Conservation (phyloP, 495 filamentous ascomycete species). For the Neurospora intermedia region DNA sequence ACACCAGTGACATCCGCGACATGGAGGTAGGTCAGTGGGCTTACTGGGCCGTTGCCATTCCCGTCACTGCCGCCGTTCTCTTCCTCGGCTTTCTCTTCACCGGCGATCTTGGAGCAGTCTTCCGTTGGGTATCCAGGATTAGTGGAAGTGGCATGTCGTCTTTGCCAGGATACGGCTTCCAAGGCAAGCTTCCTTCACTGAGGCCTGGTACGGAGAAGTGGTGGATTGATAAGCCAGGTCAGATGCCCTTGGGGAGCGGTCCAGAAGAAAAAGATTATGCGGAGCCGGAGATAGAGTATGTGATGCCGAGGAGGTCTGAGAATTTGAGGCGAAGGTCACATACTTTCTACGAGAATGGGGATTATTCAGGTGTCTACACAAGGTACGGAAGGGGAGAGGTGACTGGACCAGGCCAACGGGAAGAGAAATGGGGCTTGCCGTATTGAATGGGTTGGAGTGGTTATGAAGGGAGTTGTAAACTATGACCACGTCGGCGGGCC, state of each 20-base stretch:
- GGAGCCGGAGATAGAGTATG: background rate
- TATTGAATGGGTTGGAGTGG: background rate
- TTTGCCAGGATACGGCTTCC: background rate
- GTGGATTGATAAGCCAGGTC: background rate
- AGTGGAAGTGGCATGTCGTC: background rate
- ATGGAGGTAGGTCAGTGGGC: conserved; percentile 35
- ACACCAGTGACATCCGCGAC: conserved; percentile 41
- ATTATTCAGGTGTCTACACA: background rate
- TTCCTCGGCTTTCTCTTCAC: conserved; percentile 26
- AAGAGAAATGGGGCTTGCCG: background rate
- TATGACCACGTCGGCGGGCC: too few species aligned
- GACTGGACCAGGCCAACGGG: background rate
- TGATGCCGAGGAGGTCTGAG: background rate
- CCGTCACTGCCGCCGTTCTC: conserved; percentile 33
- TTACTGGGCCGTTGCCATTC: conserved; percentile 40
- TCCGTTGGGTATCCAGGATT: background rate
- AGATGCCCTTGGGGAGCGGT: background rate
- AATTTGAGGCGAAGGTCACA: background rate
- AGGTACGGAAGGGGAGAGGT: background rate
- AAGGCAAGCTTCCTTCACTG: background rate
- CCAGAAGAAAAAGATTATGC: background rate
- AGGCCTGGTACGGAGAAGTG: background rate
- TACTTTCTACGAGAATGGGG: background rate
- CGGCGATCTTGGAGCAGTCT: conserved; percentile 7
- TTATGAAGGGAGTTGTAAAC: too few species aligned